These are phyloP conservation scores for Pleurotus platypus DNA, from an alignment of 768 basidiomycete genomes.

Conservation along the genomic window DNA sequence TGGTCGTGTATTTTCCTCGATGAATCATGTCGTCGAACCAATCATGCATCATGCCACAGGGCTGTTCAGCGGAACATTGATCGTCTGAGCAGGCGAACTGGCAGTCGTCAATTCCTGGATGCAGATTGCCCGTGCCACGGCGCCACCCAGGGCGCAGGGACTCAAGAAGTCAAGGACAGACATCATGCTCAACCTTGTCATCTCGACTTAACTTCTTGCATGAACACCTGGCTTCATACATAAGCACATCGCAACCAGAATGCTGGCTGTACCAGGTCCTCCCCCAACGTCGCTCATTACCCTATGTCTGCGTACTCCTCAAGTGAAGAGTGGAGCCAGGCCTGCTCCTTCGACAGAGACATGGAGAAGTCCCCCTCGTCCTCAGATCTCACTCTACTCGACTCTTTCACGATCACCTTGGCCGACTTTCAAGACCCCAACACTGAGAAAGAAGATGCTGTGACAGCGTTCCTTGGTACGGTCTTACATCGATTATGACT, in stretches of 20 bases:
- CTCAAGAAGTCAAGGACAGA: neutral
- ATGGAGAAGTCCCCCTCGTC: constrained; percentile 7
- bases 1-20: too few relatives aligned
- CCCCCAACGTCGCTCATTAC: constrained; percentile 6
- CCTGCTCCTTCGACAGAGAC: constrained; percentile 4
- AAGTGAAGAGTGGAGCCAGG: constrained; percentile 8
- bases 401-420: constrained; percentile 5
- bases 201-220: constrained; percentile 2
- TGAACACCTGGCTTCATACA: neutral
- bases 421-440: constrained; percentile 40
- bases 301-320: constrained; percentile 9
- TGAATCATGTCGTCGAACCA: too few relatives aligned
- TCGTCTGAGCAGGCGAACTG: neutral
- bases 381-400: constrained; percentile 4
- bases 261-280: constrained; percentile 5
- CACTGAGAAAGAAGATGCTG: constrained; percentile 31
- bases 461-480: constrained; percentile 33
- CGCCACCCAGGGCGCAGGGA: neutral
- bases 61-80: neutral
- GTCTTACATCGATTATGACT: constrained; percentile 12
- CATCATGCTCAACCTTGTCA: neutral
- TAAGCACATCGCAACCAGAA: constrained; percentile 6
- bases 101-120: neutral
- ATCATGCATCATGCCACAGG: neutral
- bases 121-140: neutral